Percentiles rank a stretch among this genome's conserved stretches.
Conservation (phyloP, 2,329 filamentous ascomycete species). For the Bipolaris oryzae region DNA sequence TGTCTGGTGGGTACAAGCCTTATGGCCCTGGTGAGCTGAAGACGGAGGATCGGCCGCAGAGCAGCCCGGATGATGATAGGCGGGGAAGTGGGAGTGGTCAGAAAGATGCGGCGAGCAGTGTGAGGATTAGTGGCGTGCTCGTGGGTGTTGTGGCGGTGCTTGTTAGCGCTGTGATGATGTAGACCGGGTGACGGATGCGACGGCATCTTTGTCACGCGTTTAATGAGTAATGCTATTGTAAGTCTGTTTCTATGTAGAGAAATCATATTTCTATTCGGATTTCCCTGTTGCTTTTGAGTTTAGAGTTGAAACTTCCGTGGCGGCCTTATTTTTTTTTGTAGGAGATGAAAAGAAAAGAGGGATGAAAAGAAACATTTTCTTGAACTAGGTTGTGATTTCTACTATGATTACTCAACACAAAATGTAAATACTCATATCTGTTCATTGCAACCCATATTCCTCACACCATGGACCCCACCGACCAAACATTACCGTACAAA, state of each 20-base stretch:
- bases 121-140: slow-evolving; percentile 2
- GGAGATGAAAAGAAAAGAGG: neutral
- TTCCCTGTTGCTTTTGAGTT: neutral
- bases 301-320: neutral
- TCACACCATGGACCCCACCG: neutral
- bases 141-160: slow-evolving; percentile 7
- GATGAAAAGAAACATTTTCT: neutral
- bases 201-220: neutral
- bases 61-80: neutral
- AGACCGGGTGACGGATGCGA: neutral
- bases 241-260: neutral
- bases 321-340: too few species aligned
- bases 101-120: slow-evolving; percentile 1
- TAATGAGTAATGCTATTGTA: neutral
- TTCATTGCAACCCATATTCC: neutral
- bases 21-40: slow-evolving; percentile 29
- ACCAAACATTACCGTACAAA: neutral
- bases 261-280: neutral
- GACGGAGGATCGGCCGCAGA: slow-evolving; percentile 24
- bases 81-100: neutral
- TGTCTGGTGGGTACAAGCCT: slow-evolving; percentile 36
- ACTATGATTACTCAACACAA: too few species aligned
- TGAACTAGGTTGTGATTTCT: too few species aligned
- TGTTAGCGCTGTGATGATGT: slow-evolving; percentile 11
- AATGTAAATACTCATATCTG: neutral